These are phyloP conservation scores for Pugionium dolabratum DNA, from an alignment of 345 rosid species.

Conservation along the genomic window DNA sequence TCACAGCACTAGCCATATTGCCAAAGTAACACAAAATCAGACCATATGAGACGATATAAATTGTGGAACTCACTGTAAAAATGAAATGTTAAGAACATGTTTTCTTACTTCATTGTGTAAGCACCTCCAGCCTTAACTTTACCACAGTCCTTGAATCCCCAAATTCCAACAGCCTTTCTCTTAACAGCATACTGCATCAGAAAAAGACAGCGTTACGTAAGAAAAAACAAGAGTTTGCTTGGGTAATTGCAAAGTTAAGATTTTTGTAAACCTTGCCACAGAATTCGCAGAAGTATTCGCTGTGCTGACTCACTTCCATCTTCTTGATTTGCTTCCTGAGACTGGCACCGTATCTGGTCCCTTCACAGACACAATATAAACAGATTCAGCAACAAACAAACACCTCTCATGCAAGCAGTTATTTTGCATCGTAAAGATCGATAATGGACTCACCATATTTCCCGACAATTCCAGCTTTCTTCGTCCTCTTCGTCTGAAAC, in stretches of 20 bases:
- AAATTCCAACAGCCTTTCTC: constrained; percentile 84
- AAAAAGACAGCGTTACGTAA: neutral
- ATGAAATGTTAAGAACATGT: neutral
- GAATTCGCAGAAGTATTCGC: constrained; percentile 67
- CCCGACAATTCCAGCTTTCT: constrained; percentile 49
- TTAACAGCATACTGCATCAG: constrained; percentile 70
- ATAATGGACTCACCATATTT: constrained; percentile 47
- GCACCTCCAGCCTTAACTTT: constrained; percentile 90
- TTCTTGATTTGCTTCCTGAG: constrained; percentile 67
- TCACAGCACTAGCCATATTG: constrained; percentile 61
- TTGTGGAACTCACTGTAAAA: neutral
- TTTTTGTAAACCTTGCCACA: constrained; percentile 56
- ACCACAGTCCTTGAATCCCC: constrained; percentile 90
- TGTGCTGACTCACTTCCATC: constrained; percentile 69
- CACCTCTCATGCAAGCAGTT: too few relatives aligned
- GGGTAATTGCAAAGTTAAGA: neutral
- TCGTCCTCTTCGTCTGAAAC: too few relatives aligned
- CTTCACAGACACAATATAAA: constrained; percentile 26
- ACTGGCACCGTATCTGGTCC: constrained; percentile 69
- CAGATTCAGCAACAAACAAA: neutral
- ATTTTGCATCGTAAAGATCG: neutral
- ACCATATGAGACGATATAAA: neutral
- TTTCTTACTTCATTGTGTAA: constrained; percentile 70
- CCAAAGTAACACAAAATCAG: constrained; percentile 32
- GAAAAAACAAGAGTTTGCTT: neutral